phyloP scores from a whole-genome alignment of 495 filamentous ascomycete species.

The Xylaria cubensis region DNA sequence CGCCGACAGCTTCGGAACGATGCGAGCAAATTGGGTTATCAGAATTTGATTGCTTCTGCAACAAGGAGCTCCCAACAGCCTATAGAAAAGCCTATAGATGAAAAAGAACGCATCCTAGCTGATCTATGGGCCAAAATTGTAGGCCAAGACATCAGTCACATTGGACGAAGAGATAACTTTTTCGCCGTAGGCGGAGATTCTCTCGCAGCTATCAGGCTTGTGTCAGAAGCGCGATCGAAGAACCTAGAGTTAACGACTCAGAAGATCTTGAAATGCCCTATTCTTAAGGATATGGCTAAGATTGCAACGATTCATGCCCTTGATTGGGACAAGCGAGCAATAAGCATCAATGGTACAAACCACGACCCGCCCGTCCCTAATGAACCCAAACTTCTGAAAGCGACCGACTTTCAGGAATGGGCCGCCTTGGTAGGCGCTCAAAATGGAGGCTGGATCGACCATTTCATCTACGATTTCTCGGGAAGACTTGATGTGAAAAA shows the following conservation, averaged over 20 bases:
- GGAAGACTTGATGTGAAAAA: not conserved
- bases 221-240: conserved; percentile 1
- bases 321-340: not conserved
- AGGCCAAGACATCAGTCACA: not conserved
- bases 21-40: not conserved
- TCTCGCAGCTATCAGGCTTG: conserved; percentile 5
- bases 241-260: not conserved
- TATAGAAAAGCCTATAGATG: not conserved
- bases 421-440: not conserved
- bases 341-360: not conserved
- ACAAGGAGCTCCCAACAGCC: not conserved
- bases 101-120: not conserved
- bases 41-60: not conserved
- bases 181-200: conserved; percentile 1
- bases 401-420: conserved; percentile 4
- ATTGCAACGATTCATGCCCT: not conserved
- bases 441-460: conserved; percentile 1
- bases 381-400: not conserved
- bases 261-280: not conserved
- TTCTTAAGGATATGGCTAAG: not conserved
- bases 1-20: not conserved
- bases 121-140: not conserved
- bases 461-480: not conserved
- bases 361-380: not conserved
- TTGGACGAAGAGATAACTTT: not conserved